These are phyloP conservation scores for Cornus florida DNA, from an alignment of 148 eudicot genomes.

Conservation along the genomic window DNA sequence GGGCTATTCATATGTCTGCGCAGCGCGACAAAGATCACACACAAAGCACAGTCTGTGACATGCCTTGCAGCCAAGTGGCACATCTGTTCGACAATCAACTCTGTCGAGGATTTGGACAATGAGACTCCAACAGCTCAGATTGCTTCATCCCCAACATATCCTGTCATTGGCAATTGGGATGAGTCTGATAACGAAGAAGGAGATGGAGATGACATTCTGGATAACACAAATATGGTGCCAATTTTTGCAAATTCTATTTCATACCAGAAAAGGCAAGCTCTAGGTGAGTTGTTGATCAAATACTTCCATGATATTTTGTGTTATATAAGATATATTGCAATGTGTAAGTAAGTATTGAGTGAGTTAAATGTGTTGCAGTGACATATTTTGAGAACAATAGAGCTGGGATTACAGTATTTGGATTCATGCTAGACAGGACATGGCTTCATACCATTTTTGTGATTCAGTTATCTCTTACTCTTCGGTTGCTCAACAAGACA, in stretches of 20 bases:
- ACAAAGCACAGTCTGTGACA: slow-evolving; percentile 75
- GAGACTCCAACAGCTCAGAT: slow-evolving; percentile 36
- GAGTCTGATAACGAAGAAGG: slow-evolving; percentile 63
- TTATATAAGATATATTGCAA: background rate
- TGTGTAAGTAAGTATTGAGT: background rate
- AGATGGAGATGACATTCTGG: slow-evolving; percentile 74
- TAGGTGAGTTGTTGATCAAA: slow-evolving; percentile 38
- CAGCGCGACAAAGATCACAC: slow-evolving; percentile 85
- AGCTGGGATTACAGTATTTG: slow-evolving; percentile 85
- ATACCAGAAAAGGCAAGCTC: slow-evolving; percentile 86
- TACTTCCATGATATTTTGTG: background rate
- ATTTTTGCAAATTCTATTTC: slow-evolving; percentile 57
- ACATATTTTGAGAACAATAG: slow-evolving; percentile 76
- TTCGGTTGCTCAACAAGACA: slow-evolving; percentile 91
- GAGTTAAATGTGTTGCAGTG: slow-evolving; percentile 54
- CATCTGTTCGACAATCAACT: slow-evolving; percentile 61
- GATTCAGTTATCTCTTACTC: slow-evolving; percentile 65
- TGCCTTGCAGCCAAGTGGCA: slow-evolving; percentile 87
- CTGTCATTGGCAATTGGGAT: slow-evolving; percentile 23
- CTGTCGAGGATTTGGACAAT: slow-evolving; percentile 41
- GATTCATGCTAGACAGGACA: slow-evolving; percentile 83
- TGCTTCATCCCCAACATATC: slow-evolving; percentile 19
- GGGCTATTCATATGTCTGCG: slow-evolving; percentile 84
- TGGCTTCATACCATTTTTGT: slow-evolving; percentile 72
- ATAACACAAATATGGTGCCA: slow-evolving; percentile 73